These are phyloP conservation scores for Butyriboletus appendiculatus DNA, from an alignment of 1,284 basidiomycete genomes.

Conservation along the genomic window DNA sequence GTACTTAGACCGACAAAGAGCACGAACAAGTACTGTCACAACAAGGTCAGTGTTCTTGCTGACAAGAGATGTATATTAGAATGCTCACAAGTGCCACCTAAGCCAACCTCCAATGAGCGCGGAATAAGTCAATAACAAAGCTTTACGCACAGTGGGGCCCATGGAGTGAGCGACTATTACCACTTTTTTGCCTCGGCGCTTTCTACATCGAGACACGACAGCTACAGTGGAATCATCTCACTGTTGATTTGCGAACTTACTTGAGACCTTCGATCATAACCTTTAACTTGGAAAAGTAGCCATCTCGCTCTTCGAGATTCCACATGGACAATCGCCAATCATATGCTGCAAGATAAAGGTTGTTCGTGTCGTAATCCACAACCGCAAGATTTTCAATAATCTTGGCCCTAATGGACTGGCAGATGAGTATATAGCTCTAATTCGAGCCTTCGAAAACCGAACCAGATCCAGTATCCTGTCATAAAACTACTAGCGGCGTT, in stretches of 20 bases:
- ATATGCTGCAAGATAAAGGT: constrained; percentile 84
- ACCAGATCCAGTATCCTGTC: constrained; percentile 96
- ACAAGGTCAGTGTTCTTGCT: constrained; percentile 10
- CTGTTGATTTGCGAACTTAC: constrained; percentile 39
- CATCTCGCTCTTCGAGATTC: constrained; percentile 91
- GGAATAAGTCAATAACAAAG: neutral
- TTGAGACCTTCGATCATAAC: constrained; percentile 82
- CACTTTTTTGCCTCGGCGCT: constrained; percentile 76
- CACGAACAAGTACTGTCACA: constrained; percentile 63
- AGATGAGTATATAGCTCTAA: constrained; percentile 1
- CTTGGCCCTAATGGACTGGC: constrained; percentile 62
- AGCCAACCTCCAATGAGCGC: neutral
- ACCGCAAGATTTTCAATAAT: constrained; percentile 94
- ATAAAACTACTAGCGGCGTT: constrained; percentile 91
- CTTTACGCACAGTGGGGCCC: constrained; percentile 71
- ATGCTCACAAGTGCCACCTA: constrained; percentile 55
- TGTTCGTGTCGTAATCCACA: constrained; percentile 90
- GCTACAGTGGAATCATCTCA: neutral
- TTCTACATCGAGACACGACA: constrained; percentile 39
- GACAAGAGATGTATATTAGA: neutral
- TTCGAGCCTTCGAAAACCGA: neutral
- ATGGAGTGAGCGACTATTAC: constrained; percentile 91
- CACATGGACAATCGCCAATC: constrained; percentile 92
- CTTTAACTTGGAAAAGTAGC: constrained; percentile 91
- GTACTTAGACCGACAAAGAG: neutral